Evolutionary conservation across 306 rosid genomes (phyloP), one percentile per base, ranked within the genome.

Genomic region (Cucumis cinereus): DNA sequence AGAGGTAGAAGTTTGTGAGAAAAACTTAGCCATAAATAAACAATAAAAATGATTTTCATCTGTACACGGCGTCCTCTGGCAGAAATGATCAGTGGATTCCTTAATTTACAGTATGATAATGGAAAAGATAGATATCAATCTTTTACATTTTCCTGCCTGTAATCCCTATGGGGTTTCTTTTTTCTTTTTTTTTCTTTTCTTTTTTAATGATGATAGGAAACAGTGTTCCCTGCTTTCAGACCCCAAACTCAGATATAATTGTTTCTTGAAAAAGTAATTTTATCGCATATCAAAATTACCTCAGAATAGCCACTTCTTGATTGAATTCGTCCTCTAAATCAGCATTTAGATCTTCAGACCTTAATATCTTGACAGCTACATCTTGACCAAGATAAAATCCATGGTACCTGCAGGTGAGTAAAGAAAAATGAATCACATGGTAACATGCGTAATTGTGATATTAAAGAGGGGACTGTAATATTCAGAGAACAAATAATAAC

Each of bases 311-410:
- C 74, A 92, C 93, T 89, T 95, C 99, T 74, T 95, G 99, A 80
- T 94, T 83, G 88, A 95, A 95, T 75, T 95, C 99, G 78, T 88
- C 97, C 87, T 92, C 98, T 73, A 81, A 81, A 83, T 94, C 88
- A 74, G 87, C 89, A 80, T 85, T 92, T 77, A 95, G 79, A 83
- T 95, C 97, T 78, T 90, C 99, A 74, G 89, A 88, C 86, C 88
- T 86, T 71, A 95, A 81, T 84, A 95, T 92, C 89, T 95, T 95
- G 82, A 95, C 92, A 66, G 99, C 99, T 79, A 95, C 98, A 84
- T 92, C 96, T 86, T 95, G 89, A 77, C 96, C 93, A 61, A 89
- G 84, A 86, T 90, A 92, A 71, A 90, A 82, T 83, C 99, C 99
- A 64, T 47, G 96, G 79, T 88, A 87, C 91, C 99, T 95, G 41